Conservation (phyloP, 2,329 filamentous ascomycete genomes). For the Phaeosphaeria sp. region DNA sequence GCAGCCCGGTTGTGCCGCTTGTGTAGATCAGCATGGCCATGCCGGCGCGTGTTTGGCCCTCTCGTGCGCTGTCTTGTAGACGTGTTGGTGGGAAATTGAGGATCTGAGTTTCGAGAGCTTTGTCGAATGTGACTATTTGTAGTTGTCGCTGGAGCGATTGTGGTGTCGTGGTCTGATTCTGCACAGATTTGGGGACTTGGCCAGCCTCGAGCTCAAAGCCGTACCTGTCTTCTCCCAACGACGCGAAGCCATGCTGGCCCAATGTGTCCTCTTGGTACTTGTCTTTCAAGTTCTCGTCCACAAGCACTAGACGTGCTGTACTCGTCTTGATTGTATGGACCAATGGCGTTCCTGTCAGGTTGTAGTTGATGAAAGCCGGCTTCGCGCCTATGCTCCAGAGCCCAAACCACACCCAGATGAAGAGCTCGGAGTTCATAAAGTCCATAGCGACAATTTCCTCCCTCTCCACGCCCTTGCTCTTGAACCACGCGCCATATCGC, state of each 20-base stretch:
- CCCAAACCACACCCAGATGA: constrained; percentile 48
- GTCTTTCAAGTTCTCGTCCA: constrained; percentile 59
- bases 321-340: constrained; percentile 64
- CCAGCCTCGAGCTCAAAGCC: constrained; percentile 30
- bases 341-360: constrained; percentile 44
- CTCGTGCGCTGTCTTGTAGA: constrained; percentile 35
- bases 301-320: constrained; percentile 62
- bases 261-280: constrained; percentile 37
- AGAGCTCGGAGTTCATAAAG: constrained; percentile 45
- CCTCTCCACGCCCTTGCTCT: constrained; percentile 41
- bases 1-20: constrained; percentile 46
- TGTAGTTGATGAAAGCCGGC: constrained; percentile 50
- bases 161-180: constrained; percentile 24
- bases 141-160: constrained; percentile 23
- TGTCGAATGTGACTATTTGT: constrained; percentile 41
- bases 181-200: constrained; percentile 22
- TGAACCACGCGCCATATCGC: constrained; percentile 47
- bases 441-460: constrained; percentile 49
- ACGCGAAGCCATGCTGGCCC: constrained; percentile 37
- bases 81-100: constrained; percentile 35
- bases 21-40: constrained; percentile 50
- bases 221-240: constrained; percentile 18
- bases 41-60: constrained; percentile 27
- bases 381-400: constrained; percentile 48
- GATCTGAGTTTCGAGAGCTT: constrained; percentile 34